Evolutionary conservation across 2,329 filamentous ascomycete species (phyloP).

Genomic region (Phialophora expanda): DNA sequence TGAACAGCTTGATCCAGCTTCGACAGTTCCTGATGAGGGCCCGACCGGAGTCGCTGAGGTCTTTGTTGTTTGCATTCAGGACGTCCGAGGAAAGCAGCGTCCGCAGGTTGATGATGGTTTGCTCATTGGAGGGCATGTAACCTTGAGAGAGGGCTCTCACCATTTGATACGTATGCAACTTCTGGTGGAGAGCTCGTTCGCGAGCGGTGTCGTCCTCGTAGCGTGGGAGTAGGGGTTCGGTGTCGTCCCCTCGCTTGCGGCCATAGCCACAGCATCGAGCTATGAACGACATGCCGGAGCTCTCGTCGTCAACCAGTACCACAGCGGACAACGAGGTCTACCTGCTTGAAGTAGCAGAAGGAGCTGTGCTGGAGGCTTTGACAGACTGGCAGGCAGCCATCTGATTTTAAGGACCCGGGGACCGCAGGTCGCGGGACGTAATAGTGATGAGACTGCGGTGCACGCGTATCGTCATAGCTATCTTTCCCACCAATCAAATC

Average conservation of each 20-base stretch:
- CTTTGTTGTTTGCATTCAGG: conserved; percentile 74
- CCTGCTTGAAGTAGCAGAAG: neutral
- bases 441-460: neutral
- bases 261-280: conserved; percentile 69
- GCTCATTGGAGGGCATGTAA: conserved; percentile 91
- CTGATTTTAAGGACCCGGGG: neutral
- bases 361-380: neutral
- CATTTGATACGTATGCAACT: conserved; percentile 90
- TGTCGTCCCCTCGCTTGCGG: conserved; percentile 63
- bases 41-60: conserved; percentile 78
- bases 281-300: conserved; percentile 49
- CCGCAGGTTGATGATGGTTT: conserved; percentile 77
- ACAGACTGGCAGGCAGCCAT: conserved; percentile 1
- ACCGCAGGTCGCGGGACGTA: neutral
- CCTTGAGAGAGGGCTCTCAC: conserved; percentile 78
- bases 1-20: conserved; percentile 77
- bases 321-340: neutral
- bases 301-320: neutral
- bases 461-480: conserved; percentile 3
- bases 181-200: conserved; percentile 80
- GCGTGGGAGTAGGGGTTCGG: conserved; percentile 78
- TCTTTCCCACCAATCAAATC: neutral
- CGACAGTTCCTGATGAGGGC: conserved; percentile 73
- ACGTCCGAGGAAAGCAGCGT: conserved; percentile 78
- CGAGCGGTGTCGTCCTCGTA: conserved; percentile 81